Conservation (phyloP, 441 rosid species). For the Pelargonium fulgidum region DNA sequence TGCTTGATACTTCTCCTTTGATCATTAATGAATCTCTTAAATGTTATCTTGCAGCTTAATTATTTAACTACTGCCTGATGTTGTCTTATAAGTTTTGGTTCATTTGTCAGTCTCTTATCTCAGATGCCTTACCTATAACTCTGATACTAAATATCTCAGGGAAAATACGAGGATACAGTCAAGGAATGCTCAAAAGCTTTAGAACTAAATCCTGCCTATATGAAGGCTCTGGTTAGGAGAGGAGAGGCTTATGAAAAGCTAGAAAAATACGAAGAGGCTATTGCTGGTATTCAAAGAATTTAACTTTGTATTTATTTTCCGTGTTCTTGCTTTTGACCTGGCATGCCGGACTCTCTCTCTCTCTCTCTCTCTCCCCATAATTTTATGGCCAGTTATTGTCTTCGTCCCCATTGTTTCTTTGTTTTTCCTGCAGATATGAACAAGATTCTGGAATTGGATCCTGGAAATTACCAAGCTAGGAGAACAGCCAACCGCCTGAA, state of each 20-base stretch:
- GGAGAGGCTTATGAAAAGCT: conserved; percentile 87
- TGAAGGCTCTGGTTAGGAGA: conserved; percentile 70
- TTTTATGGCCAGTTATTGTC: neutral
- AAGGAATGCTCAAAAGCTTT: conserved; percentile 80
- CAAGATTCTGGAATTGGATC: conserved; percentile 73
- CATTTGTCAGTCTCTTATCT: conserved; percentile 7
- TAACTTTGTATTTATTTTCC: neutral
- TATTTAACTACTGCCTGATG: neutral
- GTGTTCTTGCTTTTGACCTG: neutral
- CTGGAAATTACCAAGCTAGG: conserved; percentile 65
- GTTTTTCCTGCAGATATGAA: conserved; percentile 54
- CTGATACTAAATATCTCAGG: conserved; percentile 30
- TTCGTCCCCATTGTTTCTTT: neutral
- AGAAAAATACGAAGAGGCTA: conserved; percentile 79
- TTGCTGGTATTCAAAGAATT: conserved; percentile 41
- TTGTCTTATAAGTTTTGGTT: neutral
- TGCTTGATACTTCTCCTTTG: neutral
- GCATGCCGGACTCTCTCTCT: neutral
- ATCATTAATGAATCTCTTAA: neutral
- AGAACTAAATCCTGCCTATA: conserved; percentile 69
- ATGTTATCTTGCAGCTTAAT: neutral
- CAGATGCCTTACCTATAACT: neutral
- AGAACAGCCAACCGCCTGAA: conserved; percentile 56
- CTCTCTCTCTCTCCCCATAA: neutral
- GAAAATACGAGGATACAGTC: conserved; percentile 66